phyloP scores from a whole-genome alignment of 768 basidiomycete genomes.

The Russula griseocarnosa region DNA sequence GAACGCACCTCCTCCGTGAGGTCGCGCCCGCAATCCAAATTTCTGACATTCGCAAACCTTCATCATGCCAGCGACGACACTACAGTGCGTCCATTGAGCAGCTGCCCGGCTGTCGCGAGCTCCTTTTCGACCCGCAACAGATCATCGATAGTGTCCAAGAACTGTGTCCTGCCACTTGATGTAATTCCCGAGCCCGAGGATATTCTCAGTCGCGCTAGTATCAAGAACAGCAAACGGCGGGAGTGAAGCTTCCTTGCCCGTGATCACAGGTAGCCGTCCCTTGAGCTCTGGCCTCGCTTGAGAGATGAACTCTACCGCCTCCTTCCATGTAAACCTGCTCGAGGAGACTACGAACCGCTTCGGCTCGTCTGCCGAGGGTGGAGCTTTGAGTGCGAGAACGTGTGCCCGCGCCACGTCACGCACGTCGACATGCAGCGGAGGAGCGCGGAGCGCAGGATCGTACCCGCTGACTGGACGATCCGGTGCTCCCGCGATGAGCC shows the following conservation, averaged over 20 bases:
- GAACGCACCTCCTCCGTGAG: slow-evolving; percentile 16
- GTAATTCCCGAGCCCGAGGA: slow-evolving; percentile 19
- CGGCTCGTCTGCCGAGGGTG: not conserved
- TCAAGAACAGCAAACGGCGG: slow-evolving; percentile 4
- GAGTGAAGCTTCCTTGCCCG: not conserved
- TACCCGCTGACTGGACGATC: slow-evolving; percentile 23
- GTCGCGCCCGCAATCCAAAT: slow-evolving; percentile 6
- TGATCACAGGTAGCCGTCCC: slow-evolving; percentile 20
- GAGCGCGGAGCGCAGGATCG: slow-evolving; percentile 15
- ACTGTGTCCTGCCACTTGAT: slow-evolving; percentile 22
- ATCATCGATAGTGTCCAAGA: slow-evolving; percentile 24
- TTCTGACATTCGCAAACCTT: not conserved
- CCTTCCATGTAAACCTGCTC: slow-evolving; percentile 32
- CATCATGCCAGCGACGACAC: too few relatives aligned
- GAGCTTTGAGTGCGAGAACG: slow-evolving; percentile 30
- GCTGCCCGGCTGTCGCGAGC: not conserved
- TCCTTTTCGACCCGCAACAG: slow-evolving; percentile 19
- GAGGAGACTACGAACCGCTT: slow-evolving; percentile 32
- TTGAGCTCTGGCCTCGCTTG: slow-evolving; percentile 30
- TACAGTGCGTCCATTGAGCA: not conserved
- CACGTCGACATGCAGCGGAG: slow-evolving; percentile 33
- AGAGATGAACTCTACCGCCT: slow-evolving; percentile 30
- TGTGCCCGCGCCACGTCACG: slow-evolving; percentile 36
- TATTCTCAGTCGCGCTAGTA: slow-evolving; percentile 6
- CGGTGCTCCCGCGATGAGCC: slow-evolving; percentile 28